A percentile compares a stretch with the other conserved stretches of the same genome.
phyloP scores from a whole-genome alignment of 164 flowering plant genomes.

The Euptelea pleiosperma region DNA sequence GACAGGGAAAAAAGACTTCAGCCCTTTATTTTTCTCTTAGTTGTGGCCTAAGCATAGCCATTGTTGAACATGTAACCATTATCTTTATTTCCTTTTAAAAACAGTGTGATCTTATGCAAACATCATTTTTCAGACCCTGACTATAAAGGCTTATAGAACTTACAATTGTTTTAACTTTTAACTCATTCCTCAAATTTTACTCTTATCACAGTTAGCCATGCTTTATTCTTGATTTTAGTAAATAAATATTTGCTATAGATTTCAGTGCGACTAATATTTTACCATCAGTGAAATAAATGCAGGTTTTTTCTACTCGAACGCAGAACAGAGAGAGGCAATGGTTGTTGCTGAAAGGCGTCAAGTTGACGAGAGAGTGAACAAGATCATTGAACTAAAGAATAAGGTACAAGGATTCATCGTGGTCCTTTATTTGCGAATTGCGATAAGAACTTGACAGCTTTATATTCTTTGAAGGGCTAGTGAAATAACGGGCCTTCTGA shows the following conservation, averaged over 20 bases:
- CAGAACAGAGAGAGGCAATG: constrained; percentile 98
- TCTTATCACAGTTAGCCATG: background rate
- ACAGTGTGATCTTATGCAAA: no score
- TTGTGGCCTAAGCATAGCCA: no score
- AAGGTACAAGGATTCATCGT: constrained; percentile 39
- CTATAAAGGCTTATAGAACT: no score
- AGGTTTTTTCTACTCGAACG: constrained; percentile 97
- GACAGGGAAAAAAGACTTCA: no score
- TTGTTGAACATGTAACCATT: no score
- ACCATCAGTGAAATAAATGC: constrained; percentile 96
- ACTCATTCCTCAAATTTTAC: no score
- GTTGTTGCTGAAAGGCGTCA: constrained; percentile 94
- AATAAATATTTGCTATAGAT: background rate
- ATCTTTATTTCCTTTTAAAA: no score
- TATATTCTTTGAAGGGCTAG: no score
- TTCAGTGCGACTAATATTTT: constrained; percentile 14
- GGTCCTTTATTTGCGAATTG: background rate
- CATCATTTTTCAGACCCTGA: no score
- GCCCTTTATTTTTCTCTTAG: no score
- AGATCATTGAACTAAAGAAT: constrained; percentile 85
- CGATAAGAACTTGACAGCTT: background rate
- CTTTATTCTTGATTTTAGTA: background rate
- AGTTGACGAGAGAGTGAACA: constrained; percentile 88
- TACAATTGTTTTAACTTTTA: no score
- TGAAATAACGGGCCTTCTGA: no score